Evolutionary conservation across 805 yeast species (phyloP).

Genomic region (Ogataea paraovalis): DNA sequence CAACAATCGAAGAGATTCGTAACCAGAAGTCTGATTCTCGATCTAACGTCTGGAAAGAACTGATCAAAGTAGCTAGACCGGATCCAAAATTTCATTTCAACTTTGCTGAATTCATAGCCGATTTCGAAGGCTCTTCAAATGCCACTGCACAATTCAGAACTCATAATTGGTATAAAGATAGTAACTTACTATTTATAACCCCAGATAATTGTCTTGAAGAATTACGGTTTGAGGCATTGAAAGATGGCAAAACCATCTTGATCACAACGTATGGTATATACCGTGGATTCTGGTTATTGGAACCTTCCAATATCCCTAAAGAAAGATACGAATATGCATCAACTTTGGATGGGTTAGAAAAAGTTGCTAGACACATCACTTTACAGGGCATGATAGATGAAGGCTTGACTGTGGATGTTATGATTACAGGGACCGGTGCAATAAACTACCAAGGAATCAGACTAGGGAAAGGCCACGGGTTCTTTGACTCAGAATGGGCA

Average conservation of each 20-base stretch:
- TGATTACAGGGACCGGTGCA: conserved; percentile 33
- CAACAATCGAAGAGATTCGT: background rate
- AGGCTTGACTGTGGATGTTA: conserved; percentile 18
- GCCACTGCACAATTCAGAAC: conserved; percentile 18
- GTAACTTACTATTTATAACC: conserved; percentile 24
- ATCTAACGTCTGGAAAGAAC: conserved; percentile 25
- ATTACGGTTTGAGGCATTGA: conserved; percentile 22
- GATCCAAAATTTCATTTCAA: conserved; percentile 29
- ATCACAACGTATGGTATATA: conserved; percentile 30
- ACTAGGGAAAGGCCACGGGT: conserved; percentile 32
- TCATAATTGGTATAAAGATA: conserved; percentile 11
- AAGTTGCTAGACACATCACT: conserved; percentile 18
- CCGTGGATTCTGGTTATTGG: conserved; percentile 27
- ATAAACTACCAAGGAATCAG: conserved; percentile 28
- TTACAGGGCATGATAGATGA: conserved; percentile 15
- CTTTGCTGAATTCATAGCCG: conserved; percentile 32
- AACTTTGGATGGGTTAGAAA: conserved; percentile 31
- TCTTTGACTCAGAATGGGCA: conserved; percentile 32
- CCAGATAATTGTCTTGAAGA: conserved; percentile 31
- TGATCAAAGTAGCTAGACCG: conserved; percentile 29
- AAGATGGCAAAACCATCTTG: conserved; percentile 23
- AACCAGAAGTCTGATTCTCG: conserved; percentile 23
- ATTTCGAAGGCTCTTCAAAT: conserved; percentile 26
- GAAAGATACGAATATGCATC: conserved; percentile 23
- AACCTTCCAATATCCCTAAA: conserved; percentile 21